Conservation (phyloP, 768 basidiomycete genomes). For the Cystofilobasidium bisporidii region DNA sequence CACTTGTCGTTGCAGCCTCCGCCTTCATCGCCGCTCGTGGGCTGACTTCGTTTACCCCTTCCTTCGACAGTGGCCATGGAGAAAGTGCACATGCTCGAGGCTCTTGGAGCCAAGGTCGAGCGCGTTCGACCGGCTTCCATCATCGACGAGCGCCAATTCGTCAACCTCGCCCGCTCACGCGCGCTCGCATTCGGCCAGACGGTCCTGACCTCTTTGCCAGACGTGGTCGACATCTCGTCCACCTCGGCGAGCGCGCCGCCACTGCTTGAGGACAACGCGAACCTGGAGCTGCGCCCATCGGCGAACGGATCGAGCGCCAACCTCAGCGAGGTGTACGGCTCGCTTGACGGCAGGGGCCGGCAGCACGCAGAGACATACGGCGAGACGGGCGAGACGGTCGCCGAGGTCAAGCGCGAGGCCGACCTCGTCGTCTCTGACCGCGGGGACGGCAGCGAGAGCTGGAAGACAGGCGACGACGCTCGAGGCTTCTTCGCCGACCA, state of each 20-base stretch:
- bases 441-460: slow-evolving; percentile 9
- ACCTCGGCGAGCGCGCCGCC: background rate
- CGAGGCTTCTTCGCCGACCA: slow-evolving; percentile 70
- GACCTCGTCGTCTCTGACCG: slow-evolving; percentile 25
- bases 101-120: slow-evolving; percentile 81
- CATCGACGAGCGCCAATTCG: slow-evolving; percentile 72
- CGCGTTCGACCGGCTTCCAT: slow-evolving; percentile 85
- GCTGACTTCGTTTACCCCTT: slow-evolving; percentile 28
- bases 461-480: slow-evolving; percentile 21
- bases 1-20: background rate
- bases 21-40: background rate
- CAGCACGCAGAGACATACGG: background rate
- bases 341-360: background rate
- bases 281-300: background rate
- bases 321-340: background rate
- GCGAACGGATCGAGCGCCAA: background rate
- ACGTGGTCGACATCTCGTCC: background rate
- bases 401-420: background rate
- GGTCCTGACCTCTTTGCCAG: slow-evolving; percentile 34
- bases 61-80: slow-evolving; percentile 55
- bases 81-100: slow-evolving; percentile 72
- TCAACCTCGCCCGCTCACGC: slow-evolving; percentile 78
- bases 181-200: slow-evolving; percentile 61
- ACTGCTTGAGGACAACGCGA: background rate
- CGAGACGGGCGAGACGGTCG: background rate